These are phyloP conservation scores for Helminthosporium solani DNA, from an alignment of 2,329 filamentous ascomycete genomes.

Conservation along the genomic window DNA sequence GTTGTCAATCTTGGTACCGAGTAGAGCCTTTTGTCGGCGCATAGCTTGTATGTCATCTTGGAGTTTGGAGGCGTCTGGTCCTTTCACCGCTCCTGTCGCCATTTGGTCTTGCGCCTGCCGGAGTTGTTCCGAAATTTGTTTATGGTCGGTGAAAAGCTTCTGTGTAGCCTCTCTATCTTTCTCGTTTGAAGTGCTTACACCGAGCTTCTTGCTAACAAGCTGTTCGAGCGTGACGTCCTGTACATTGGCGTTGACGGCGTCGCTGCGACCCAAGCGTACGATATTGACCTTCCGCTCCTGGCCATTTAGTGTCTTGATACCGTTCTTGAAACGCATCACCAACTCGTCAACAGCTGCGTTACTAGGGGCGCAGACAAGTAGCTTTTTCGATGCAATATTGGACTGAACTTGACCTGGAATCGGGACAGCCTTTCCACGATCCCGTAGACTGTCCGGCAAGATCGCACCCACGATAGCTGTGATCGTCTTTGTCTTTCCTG, in stretches of 20 bases:
- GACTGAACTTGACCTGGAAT: constrained; percentile 38
- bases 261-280: constrained; percentile 83
- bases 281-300: constrained; percentile 76
- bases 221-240: constrained; percentile 92
- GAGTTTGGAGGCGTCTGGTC: constrained; percentile 63
- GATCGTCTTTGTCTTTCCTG: constrained; percentile 98
- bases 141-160: constrained; percentile 70
- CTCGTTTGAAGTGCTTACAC: constrained; percentile 39
- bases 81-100: constrained; percentile 60
- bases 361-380: constrained; percentile 95
- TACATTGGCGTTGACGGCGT: constrained; percentile 87
- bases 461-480: constrained; percentile 92
- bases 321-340: constrained; percentile 86
- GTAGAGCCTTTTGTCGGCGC: constrained; percentile 71
- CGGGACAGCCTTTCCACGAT: constrained; percentile 49
- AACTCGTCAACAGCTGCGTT: constrained; percentile 97
- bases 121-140: constrained; percentile 64
- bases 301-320: constrained; percentile 76
- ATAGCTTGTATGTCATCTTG: constrained; percentile 76
- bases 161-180: constrained; percentile 54
- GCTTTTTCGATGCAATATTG: constrained; percentile 67
- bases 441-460: constrained; percentile 60
- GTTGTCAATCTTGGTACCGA: constrained; percentile 82
- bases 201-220: constrained; percentile 74
- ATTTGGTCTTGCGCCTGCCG: constrained; percentile 69